These are phyloP conservation scores for Phytophthora cactorum DNA, from an alignment of 352 stramenopile species.

Conservation along the genomic window DNA sequence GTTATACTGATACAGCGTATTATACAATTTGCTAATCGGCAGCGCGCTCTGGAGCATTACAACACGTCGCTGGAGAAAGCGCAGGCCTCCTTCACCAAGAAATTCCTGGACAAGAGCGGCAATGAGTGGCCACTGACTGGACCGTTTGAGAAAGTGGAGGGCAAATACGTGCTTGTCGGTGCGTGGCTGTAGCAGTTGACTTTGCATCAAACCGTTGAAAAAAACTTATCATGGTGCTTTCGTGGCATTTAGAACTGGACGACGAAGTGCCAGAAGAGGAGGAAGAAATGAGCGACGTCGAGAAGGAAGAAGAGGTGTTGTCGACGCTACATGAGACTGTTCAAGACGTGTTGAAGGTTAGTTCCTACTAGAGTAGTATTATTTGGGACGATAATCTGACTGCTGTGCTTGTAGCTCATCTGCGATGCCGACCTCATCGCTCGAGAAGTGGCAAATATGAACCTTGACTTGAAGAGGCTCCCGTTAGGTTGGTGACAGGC, in stretches of 20 bases:
- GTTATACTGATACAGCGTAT: not conserved
- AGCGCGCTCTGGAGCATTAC: constrained; percentile 45
- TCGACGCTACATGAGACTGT: constrained; percentile 42
- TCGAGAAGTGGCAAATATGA: constrained; percentile 55
- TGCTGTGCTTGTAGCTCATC: constrained; percentile 38
- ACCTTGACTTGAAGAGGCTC: constrained; percentile 60
- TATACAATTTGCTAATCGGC: not conserved
- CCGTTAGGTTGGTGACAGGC: constrained; percentile 42
- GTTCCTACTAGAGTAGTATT: not conserved
- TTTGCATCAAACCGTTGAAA: not conserved
- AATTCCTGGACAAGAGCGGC: constrained; percentile 67
- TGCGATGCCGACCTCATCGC: constrained; percentile 58
- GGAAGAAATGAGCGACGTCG: constrained; percentile 35
- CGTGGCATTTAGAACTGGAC: constrained; percentile 32
- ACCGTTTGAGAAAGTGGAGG: constrained; percentile 49
- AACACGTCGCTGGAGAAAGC: constrained; percentile 58
- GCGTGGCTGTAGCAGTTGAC: constrained; percentile 3
- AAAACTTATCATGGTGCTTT: not conserved
- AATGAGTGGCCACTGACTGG: constrained; percentile 66
- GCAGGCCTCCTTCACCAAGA: constrained; percentile 59
- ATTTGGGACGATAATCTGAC: not conserved
- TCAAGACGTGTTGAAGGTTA: constrained; percentile 53
- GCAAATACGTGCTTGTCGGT: constrained; percentile 80
- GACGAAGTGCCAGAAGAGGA: constrained; percentile 50
- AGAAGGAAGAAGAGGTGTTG: constrained; percentile 42